phyloP scores from a whole-genome alignment of 225 moss, liverwort and hornwort genomes.

The Marchantia paleacea region DNA sequence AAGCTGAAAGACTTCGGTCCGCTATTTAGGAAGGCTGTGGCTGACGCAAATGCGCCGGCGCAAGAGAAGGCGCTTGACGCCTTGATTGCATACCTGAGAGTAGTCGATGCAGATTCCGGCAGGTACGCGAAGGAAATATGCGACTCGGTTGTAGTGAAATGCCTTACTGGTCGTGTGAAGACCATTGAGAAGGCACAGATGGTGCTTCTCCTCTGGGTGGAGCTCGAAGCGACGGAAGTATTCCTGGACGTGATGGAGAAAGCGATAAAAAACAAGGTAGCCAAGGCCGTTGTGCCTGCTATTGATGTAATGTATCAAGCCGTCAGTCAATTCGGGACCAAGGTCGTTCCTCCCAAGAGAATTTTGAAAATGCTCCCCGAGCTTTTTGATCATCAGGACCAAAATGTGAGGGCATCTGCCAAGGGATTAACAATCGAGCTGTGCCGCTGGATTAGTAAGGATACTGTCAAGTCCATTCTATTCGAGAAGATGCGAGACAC shows the following conservation, averaged over 20 bases:
- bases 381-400: slow-evolving; percentile 94
- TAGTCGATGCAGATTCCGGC: slow-evolving; percentile 76
- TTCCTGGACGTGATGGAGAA: slow-evolving; percentile 97
- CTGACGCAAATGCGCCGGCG: slow-evolving; percentile 89
- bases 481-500: slow-evolving; percentile 98
- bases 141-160: slow-evolving; percentile 83
- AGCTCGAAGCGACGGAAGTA: slow-evolving; percentile 87
- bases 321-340: slow-evolving; percentile 83
- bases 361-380: slow-evolving; percentile 94
- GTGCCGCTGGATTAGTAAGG: slow-evolving; percentile 98
- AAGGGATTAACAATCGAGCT: slow-evolving; percentile 97
- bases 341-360: slow-evolving; percentile 94
- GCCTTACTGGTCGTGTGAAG: slow-evolving; percentile 88
- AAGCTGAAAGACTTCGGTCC: slow-evolving; percentile 85
- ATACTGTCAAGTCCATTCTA: slow-evolving; percentile 81
- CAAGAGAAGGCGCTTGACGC: slow-evolving; percentile 98
- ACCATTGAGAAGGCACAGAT: slow-evolving; percentile 95
- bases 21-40: slow-evolving; percentile 80
- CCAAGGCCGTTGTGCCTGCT: slow-evolving; percentile 95
- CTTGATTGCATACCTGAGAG: slow-evolving; percentile 76
- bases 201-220: slow-evolving; percentile 91
- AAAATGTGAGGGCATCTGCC: slow-evolving; percentile 89
- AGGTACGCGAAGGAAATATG: slow-evolving; percentile 82
- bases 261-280: slow-evolving; percentile 86
- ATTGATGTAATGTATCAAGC: slow-evolving; percentile 96